These are phyloP conservation scores for Aspergillus panamensis DNA, from an alignment of 495 filamentous ascomycete genomes.

Conservation along the genomic window DNA sequence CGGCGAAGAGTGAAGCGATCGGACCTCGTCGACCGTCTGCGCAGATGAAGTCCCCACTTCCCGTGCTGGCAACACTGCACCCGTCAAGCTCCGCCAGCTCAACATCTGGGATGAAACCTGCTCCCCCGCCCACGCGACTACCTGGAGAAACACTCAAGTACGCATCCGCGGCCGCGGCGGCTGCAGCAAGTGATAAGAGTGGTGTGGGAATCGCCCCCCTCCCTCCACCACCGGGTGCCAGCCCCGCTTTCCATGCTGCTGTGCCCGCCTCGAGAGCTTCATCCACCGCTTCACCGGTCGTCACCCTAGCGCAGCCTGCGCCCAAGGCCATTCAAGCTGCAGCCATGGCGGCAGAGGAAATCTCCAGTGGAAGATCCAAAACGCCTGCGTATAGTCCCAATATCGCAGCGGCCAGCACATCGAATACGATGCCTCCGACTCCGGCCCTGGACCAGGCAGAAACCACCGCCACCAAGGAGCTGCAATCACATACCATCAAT, in stretches of 20 bases:
- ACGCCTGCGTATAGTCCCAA: constrained; percentile 47
- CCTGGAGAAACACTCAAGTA: constrained; percentile 93
- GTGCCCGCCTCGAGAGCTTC: constrained; percentile 45
- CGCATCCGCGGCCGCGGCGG: constrained; percentile 91
- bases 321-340: constrained; percentile 40
- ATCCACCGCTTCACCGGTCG: constrained; percentile 52
- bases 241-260: constrained; percentile 44
- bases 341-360: constrained; percentile 35
- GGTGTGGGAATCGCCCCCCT: constrained; percentile 87
- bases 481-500: constrained; percentile 25
- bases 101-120: constrained; percentile 83
- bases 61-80: constrained; percentile 76
- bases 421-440: constrained; percentile 39
- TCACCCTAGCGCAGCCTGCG: constrained; percentile 51
- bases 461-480: constrained; percentile 22
- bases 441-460: constrained; percentile 46
- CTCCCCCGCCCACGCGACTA: constrained; percentile 75
- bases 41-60: constrained; percentile 90
- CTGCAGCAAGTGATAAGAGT: constrained; percentile 86
- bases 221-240: constrained; percentile 75
- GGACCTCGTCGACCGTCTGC: constrained; percentile 72
- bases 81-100: constrained; percentile 52
- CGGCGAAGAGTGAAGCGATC: constrained; percentile 39
- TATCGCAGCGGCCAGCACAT: constrained; percentile 27
- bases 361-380: constrained; percentile 40